phyloP scores from a whole-genome alignment of 331 rosid genomes.

The Pyrus hybrid region DNA sequence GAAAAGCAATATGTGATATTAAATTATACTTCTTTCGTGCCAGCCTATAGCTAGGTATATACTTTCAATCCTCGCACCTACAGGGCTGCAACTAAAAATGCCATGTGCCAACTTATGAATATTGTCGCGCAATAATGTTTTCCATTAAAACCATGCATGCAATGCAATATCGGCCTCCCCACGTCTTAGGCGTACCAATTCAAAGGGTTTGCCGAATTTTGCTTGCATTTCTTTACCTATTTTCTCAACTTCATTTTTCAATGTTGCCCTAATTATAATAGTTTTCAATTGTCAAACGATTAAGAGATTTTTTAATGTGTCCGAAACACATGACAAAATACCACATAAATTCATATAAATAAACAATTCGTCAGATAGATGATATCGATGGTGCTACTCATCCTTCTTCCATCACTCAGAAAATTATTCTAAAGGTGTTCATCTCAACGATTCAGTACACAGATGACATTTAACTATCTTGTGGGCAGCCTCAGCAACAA shows the following conservation, averaged over 20 bases:
- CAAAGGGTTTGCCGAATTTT: constrained; percentile 43
- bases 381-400: background rate
- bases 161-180: background rate
- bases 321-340: no score
- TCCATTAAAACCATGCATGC: background rate
- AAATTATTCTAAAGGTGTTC: no score
- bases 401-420: no score
- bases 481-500: constrained; percentile 6
- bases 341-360: background rate
- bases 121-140: background rate
- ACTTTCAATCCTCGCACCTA: background rate
- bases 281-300: no score
- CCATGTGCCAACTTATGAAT: constrained; percentile 16
- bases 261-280: background rate
- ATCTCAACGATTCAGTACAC: no score
- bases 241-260: background rate
- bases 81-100: background rate
- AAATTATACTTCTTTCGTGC: no score
- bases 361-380: background rate
- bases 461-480: no score
- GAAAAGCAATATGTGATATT: no score
- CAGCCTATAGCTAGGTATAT: background rate
- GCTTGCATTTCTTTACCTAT: background rate
- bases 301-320: no score
- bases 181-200: background rate